Evolutionary conservation across 257 asterid genomes (phyloP).

Genomic region (Handroanthus guayacan): DNA sequence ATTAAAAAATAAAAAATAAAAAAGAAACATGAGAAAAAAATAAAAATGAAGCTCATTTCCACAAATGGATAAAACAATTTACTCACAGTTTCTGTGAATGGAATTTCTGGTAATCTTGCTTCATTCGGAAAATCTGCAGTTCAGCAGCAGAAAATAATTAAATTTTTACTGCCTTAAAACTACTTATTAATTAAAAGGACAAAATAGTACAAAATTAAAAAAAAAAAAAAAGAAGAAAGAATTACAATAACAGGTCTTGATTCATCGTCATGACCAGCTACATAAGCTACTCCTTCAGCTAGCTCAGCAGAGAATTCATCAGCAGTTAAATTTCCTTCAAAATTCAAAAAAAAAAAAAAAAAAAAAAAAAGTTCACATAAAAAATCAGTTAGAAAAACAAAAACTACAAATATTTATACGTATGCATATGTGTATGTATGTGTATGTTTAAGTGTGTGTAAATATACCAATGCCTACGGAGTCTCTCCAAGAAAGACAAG

Average conservation of each 20-base stretch:
- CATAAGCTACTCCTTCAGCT: slow-evolving; percentile 84
- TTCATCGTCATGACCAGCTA: slow-evolving; percentile 82
- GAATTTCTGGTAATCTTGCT: slow-evolving; percentile 82
- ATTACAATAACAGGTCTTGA: slow-evolving; percentile 80
- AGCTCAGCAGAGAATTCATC: slow-evolving; percentile 91
- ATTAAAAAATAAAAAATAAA: not conserved
- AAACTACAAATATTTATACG: not conserved
- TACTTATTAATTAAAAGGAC: not conserved
- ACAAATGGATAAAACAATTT: slow-evolving; percentile 11
- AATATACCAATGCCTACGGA: slow-evolving; percentile 66
- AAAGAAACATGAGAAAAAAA: not conserved
- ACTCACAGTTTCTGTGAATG: slow-evolving; percentile 72
- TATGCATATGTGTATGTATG: not conserved
- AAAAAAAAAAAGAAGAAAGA: not conserved
- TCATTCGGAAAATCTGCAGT: slow-evolving; percentile 73
- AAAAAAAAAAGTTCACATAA: not conserved
- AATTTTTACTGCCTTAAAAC: not conserved
- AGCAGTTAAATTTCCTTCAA: slow-evolving; percentile 74
- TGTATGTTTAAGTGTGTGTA: not conserved
- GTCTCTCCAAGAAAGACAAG: slow-evolving; percentile 89
- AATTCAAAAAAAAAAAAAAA: slow-evolving; percentile 19
- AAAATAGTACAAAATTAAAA: not conserved
- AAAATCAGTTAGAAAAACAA: not conserved
- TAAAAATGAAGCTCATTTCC: not conserved
- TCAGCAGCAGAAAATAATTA: not conserved